Evolutionary conservation across 2,329 filamentous ascomycete genomes (phyloP).

Genomic region (Fusarium praegraminearum): DNA sequence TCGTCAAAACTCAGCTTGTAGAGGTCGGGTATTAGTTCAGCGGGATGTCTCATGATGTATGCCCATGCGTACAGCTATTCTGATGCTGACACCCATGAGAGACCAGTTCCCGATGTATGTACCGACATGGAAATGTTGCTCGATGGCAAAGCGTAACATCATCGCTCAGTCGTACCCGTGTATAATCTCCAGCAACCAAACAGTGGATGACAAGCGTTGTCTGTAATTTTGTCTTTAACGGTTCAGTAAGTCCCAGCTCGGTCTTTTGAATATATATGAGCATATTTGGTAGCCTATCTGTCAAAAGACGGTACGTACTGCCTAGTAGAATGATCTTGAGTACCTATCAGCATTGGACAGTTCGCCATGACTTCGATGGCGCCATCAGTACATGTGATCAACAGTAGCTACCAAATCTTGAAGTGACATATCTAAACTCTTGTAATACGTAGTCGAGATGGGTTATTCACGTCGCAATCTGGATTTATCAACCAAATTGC

Average conservation of each 20-base stretch:
- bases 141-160: slow-evolving; percentile 33
- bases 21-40: slow-evolving; percentile 32
- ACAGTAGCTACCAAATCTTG: not conserved
- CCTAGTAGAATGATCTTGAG: slow-evolving; percentile 12
- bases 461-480: not conserved
- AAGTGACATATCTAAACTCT: not conserved
- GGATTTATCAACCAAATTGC: not conserved
- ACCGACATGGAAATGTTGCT: slow-evolving; percentile 27
- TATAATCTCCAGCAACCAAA: slow-evolving; percentile 13
- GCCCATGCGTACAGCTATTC: slow-evolving; percentile 37
- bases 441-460: not conserved
- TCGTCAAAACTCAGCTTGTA: slow-evolving; percentile 33
- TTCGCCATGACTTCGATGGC: not conserved
- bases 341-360: not conserved
- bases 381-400: slow-evolving; percentile 3
- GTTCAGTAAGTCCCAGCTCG: not conserved
- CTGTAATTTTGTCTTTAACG: not conserved
- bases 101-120: slow-evolving; percentile 32
- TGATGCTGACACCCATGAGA: slow-evolving; percentile 30
- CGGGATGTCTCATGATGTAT: slow-evolving; percentile 34
- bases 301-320: slow-evolving; percentile 2
- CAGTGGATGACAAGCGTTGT: slow-evolving; percentile 33
- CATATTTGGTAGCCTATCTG: slow-evolving; percentile 26
- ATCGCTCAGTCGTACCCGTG: slow-evolving; percentile 29
- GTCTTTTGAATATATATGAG: slow-evolving; percentile 1